Conservation (phyloP, 202 grass and related monocot genomes). For the Zoysia matrella region DNA sequence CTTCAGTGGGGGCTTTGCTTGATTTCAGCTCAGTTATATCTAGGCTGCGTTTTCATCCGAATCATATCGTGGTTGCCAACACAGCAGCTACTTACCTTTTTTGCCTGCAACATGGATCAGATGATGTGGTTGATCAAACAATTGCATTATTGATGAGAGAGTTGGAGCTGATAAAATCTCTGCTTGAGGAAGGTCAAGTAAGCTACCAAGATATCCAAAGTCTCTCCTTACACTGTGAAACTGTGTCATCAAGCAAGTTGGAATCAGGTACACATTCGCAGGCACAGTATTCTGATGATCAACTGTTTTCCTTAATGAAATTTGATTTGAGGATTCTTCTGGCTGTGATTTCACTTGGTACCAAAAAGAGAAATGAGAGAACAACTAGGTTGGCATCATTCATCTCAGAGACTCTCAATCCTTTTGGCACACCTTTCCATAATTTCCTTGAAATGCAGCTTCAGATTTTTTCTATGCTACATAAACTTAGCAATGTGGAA, state of each 20-base stretch:
- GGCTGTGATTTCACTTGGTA: constrained; percentile 58
- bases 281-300: constrained; percentile 62
- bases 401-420: constrained; percentile 73
- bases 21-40: constrained; percentile 71
- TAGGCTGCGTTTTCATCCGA: constrained; percentile 83
- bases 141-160: constrained; percentile 73
- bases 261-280: constrained; percentile 33
- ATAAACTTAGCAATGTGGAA: constrained; percentile 71
- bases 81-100: constrained; percentile 82
- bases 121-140: constrained; percentile 73
- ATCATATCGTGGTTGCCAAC: constrained; percentile 67
- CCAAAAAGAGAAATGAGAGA: constrained; percentile 60
- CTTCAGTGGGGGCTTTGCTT: constrained; percentile 71
- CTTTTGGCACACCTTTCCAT: constrained; percentile 70
- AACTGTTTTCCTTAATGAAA: constrained; percentile 86
- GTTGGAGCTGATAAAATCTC: constrained; percentile 72
- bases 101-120: constrained; percentile 74
- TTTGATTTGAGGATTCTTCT: constrained; percentile 89
- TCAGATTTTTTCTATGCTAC: constrained; percentile 80
- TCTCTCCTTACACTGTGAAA: constrained; percentile 48
- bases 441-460: constrained; percentile 79
- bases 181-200: constrained; percentile 59
- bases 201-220: constrained; percentile 50
- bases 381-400: constrained; percentile 67
- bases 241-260: constrained; percentile 33